These are phyloP conservation scores for Aureobasidium sp. DNA, from an alignment of 2,329 filamentous ascomycete genomes.

Conservation along the genomic window DNA sequence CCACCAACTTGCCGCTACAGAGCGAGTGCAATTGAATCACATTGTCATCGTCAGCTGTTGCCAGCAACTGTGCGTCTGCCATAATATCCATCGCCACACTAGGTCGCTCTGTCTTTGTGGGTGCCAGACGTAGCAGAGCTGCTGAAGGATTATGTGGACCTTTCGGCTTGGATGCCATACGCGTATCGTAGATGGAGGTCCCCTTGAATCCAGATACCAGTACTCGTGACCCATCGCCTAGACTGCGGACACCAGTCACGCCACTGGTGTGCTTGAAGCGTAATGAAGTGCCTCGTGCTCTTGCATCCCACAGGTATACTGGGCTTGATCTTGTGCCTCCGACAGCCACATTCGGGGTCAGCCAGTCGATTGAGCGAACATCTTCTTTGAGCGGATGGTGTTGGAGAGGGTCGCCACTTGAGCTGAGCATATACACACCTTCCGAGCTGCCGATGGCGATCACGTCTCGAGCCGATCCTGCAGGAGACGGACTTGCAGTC, in stretches of 20 bases:
- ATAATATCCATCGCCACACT: background rate
- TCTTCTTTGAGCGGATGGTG: background rate
- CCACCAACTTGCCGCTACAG: constrained; percentile 1
- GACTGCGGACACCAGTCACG: constrained; percentile 5
- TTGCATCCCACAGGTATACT: constrained; percentile 10
- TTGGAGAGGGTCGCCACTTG: background rate
- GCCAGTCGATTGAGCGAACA: constrained; percentile 11
- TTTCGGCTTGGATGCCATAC: background rate
- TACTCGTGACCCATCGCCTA: constrained; percentile 11
- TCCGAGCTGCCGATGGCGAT: background rate
- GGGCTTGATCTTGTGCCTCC: background rate
- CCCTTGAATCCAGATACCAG: constrained; percentile 5
- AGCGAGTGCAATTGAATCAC: constrained; percentile 9
- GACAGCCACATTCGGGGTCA: constrained; percentile 10
- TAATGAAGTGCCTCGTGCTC: background rate
- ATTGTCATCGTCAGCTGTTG: constrained; percentile 1
- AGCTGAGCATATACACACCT: constrained; percentile 1
- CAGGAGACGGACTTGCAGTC: background rate
- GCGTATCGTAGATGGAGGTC: constrained; percentile 11
- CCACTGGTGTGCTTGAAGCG: constrained; percentile 11
- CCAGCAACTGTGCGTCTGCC: background rate
- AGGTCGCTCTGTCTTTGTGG: background rate
- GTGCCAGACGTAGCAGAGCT: background rate
- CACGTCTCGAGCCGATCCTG: background rate
- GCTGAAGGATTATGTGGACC: background rate